Evolutionary conservation across 306 rosid genomes (phyloP).

Genomic region (Elaeagnus macrophylla): DNA sequence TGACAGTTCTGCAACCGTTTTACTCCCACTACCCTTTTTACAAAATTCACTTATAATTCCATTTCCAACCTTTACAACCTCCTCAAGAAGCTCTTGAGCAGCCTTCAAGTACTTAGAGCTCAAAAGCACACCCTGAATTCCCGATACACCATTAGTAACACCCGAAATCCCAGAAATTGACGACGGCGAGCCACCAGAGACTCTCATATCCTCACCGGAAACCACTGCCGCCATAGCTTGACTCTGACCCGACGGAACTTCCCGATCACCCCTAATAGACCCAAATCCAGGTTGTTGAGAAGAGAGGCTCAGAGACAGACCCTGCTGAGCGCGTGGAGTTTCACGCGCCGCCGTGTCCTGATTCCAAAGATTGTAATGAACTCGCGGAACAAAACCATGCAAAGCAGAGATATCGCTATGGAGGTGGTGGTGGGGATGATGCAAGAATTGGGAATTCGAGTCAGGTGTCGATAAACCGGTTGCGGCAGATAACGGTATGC

Average conservation of each 20-base stretch:
- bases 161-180: conserved; percentile 63
- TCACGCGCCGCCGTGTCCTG: conserved; percentile 72
- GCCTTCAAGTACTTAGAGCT: conserved; percentile 84
- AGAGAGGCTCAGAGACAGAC: conserved; percentile 60
- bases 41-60: conserved; percentile 41
- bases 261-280: conserved; percentile 40
- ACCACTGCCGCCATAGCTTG: conserved; percentile 25
- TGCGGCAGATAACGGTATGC: conserved; percentile 39
- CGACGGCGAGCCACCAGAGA: conserved; percentile 53
- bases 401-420: conserved; percentile 43
- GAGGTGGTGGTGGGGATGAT: conserved; percentile 23
- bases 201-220: conserved; percentile 47
- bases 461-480: conserved; percentile 22
- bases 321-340: conserved; percentile 54
- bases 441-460: conserved; percentile 35
- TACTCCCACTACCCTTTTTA: conserved; percentile 34
- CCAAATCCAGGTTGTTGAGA: conserved; percentile 64
- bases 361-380: conserved; percentile 71
- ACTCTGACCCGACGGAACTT: conserved; percentile 16
- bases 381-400: conserved; percentile 74
- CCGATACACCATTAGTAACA: conserved; percentile 54
- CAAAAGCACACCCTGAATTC: conserved; percentile 67
- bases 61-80: conserved; percentile 65
- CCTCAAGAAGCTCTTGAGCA: conserved; percentile 78
- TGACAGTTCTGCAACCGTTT: conserved; percentile 49